Evolutionary conservation across 2,329 filamentous ascomycete genomes (phyloP), one percentile per base, ranked within the genome.

Genomic region (Paracoccidioides lutzii): DNA sequence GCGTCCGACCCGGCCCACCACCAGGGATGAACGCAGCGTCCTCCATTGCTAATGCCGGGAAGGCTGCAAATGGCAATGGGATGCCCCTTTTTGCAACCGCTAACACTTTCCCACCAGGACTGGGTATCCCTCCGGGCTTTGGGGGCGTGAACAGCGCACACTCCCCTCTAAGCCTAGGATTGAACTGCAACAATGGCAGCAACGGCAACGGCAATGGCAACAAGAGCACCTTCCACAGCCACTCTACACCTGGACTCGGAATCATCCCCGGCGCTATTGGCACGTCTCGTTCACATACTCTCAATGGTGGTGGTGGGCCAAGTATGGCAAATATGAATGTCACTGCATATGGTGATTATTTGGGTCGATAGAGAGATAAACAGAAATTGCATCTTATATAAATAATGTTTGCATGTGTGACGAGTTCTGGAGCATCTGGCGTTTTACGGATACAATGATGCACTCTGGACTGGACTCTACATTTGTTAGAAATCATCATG

Each of bases 51-150:
- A 59, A 52, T 41, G 37, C 58, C 3, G 70, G 74, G 8, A 72
- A 81, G 59, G 73, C 75, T 28, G 74, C 76, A 4, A 75, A 76
- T 41, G 75, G 75, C 8, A 71, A 75, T n/a, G 71, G 69, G 56
- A 76, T 75, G 30, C 80, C 78, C 60, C 78, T 80, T 41, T 90
- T 88, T 65, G 78, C 83, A 0, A 82, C 81, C 2, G 82, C 82
- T 38, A 86, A 77, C 63, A 84, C 88, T 0, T 90, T 90, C 30
- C 90, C 90, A 10, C 90, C 90, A 0, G 90, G 90, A 2, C 78
- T 96, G 7, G 69, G 81, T 1, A 83, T 82, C 5, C 90, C 90
- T 12, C 87, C 88, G 1, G 88, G 87, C 10, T 75, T 91, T 69
- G 59, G 62, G 67, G 56, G 67, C 66, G 55, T 65, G 61, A 44